Conservation (phyloP, 106 monocot species). For the Acorus gramineus region DNA sequence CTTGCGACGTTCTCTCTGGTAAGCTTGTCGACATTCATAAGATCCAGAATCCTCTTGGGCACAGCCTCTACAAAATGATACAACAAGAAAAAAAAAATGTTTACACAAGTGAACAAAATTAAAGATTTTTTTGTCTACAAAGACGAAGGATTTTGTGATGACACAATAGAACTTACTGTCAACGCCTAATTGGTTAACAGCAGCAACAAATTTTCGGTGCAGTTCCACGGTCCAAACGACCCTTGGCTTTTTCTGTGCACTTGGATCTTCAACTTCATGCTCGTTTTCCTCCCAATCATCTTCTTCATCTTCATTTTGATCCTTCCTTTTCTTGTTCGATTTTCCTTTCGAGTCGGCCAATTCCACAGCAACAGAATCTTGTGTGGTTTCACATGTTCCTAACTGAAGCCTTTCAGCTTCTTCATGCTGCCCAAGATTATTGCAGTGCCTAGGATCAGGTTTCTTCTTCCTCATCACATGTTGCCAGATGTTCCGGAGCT, state of each 20-base stretch:
- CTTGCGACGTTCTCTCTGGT: constrained; percentile 86
- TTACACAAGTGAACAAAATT: not conserved
- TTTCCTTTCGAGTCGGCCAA: constrained; percentile 11
- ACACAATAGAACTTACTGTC: constrained; percentile 36
- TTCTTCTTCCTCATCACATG: constrained; percentile 9
- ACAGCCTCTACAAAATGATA: constrained; percentile 53
- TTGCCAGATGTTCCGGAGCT: constrained; percentile 13
- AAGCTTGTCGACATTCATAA: constrained; percentile 71
- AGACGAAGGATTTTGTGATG: not conserved
- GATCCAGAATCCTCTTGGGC: constrained; percentile 80
- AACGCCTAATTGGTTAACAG: constrained; percentile 59
- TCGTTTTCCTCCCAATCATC: constrained; percentile 17
- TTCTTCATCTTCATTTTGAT: constrained; percentile 36
- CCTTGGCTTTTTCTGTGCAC: constrained; percentile 47
- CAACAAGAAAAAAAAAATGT: not conserved
- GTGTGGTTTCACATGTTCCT: not conserved
- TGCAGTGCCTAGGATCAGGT: not conserved
- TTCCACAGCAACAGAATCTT: not conserved
- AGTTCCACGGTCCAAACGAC: constrained; percentile 60
- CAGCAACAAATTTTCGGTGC: constrained; percentile 60
- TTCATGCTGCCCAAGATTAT: not conserved
- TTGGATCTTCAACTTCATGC: constrained; percentile 24
- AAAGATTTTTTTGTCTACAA: not conserved
- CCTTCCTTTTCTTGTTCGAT: constrained; percentile 37
- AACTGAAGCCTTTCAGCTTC: not conserved